Base-by-base conservation (phyloP, 1,284 basidiomycete genomes). In the Heterobasidion occidentale region DNA sequence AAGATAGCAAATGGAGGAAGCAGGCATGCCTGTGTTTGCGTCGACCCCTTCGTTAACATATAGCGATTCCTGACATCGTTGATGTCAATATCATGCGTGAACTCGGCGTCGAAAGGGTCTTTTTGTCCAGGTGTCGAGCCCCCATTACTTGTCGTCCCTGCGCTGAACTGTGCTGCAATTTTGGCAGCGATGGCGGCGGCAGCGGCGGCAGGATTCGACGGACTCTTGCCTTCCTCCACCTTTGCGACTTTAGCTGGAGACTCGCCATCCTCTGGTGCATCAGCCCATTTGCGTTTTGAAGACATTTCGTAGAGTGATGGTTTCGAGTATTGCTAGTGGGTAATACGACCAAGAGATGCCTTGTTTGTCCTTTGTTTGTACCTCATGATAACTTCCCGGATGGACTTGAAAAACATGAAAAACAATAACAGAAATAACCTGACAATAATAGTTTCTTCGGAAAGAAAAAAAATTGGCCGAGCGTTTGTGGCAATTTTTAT, bases 11-110 rank as follows among this genome's bases (percentile, higher is more conserved):
- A 58, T 45, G 14, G 33, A 46, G 55, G 60, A 49, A 19, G 58
- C 52, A 52, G 59, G 77, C 84, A 60, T 60, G 94, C 92, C 79
- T 96, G 87, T 59, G 88, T 78, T 70, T 98, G 96, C 1, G 95
- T 98, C 35, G 89, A 82, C 2, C 92, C 91, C 70, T 94, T 97
- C 47, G 97, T 99, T 65, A 99, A 76, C 69, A 98, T 77, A 71
- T 99, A 99, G 58, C 96, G 80, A 73, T 99, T 99, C 64, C 95
- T 77, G 57, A 96, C 79, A 72, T 99, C 97, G 71, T 99, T 98
- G 71, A 99, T 97, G 69, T 98, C 95, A 59, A 99, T 88, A 69
- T 98, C 94, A 64, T 92, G 83, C 14, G 85, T 86, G 65, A 89
- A 98, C 53, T 91, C 92, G 46, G 80, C 90, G 61, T 94, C 92